Conservation (phyloP, 495 filamentous ascomycete genomes). For the Chaetomium cochliodes region DNA sequence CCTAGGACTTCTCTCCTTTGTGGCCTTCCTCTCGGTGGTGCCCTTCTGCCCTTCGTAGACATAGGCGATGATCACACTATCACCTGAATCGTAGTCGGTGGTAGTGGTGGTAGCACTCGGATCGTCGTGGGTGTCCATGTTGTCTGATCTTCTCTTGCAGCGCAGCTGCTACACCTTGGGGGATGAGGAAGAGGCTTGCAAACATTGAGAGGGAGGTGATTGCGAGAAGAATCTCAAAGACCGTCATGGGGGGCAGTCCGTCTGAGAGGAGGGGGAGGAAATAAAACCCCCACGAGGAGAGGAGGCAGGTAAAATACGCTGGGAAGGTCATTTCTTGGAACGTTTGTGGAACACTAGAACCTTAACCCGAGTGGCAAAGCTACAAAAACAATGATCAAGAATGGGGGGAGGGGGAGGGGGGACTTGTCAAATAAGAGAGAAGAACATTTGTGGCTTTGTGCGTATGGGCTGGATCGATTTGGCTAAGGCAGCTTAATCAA, state of each 20-base stretch:
- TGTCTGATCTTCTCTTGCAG: constrained; percentile 27
- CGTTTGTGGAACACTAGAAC: not conserved
- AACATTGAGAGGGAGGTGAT: constrained; percentile 18
- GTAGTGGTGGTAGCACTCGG: constrained; percentile 26
- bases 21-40: not conserved
- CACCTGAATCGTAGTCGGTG: constrained; percentile 37
- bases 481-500: constrained; percentile 3
- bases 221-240: not conserved
- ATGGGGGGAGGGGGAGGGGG: not conserved
- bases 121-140: constrained; percentile 24
- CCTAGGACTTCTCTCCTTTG: constrained; percentile 22
- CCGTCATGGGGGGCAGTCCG: not conserved
- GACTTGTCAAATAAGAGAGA: constrained; percentile 8
- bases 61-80: constrained; percentile 29
- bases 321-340: not conserved
- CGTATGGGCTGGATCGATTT: not conserved
- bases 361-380: not conserved
- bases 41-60: constrained; percentile 26
- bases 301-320: not conserved
- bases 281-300: not conserved
- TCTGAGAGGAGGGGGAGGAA: not conserved
- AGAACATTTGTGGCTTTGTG: constrained; percentile 7
- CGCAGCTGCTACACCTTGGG: constrained; percentile 23
- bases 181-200: constrained; percentile 19
- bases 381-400: not conserved